Percentiles rank a stretch among this genome's conserved stretches.
phyloP scores from a whole-genome alignment of 192 early-diverging fungal species.

The Borealophlyctis nickersoniae region DNA sequence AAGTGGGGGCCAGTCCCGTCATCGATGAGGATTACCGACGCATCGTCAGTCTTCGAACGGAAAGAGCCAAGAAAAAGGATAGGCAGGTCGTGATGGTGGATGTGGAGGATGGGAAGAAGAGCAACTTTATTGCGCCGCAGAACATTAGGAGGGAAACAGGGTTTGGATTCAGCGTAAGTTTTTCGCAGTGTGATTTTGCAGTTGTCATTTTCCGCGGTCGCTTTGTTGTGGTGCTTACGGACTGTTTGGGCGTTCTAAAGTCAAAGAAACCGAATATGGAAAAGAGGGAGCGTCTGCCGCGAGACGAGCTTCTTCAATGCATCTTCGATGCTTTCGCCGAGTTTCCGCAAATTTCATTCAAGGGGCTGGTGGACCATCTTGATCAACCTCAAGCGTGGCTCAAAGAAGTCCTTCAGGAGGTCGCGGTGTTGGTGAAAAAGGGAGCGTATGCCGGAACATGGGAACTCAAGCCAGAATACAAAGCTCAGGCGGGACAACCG shows the following conservation, averaged over 20 bases:
- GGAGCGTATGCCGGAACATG: slow-evolving; percentile 80
- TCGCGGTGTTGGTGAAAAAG: slow-evolving; percentile 77
- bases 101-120: slow-evolving; percentile 2
- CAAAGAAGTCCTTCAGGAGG: slow-evolving; percentile 78
- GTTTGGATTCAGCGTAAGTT: slow-evolving; percentile 9
- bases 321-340: slow-evolving; percentile 78
- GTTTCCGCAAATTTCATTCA: slow-evolving; percentile 81
- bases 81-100: too few species aligned
- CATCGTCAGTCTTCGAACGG: slow-evolving; percentile 16
- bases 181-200: too few species aligned
- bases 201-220: too few species aligned
- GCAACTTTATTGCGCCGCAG: slow-evolving; percentile 17
- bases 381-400: slow-evolving; percentile 80
- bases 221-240: too few species aligned
- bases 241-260: too few species aligned
- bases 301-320: slow-evolving; percentile 77
- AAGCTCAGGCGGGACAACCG: background rate
- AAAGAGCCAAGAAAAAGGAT: too few species aligned
- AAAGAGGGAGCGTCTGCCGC: slow-evolving; percentile 80
- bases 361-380: slow-evolving; percentile 75
- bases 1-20: slow-evolving; percentile 40
- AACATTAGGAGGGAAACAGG: slow-evolving; percentile 2
- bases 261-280: slow-evolving; percentile 44
- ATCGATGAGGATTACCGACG: slow-evolving; percentile 37
- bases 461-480: slow-evolving; percentile 77